Evolutionary conservation across 169 alveolate species (phyloP), one percentile per base, ranked within the genome.

Genomic region (Theileria annulata): DNA sequence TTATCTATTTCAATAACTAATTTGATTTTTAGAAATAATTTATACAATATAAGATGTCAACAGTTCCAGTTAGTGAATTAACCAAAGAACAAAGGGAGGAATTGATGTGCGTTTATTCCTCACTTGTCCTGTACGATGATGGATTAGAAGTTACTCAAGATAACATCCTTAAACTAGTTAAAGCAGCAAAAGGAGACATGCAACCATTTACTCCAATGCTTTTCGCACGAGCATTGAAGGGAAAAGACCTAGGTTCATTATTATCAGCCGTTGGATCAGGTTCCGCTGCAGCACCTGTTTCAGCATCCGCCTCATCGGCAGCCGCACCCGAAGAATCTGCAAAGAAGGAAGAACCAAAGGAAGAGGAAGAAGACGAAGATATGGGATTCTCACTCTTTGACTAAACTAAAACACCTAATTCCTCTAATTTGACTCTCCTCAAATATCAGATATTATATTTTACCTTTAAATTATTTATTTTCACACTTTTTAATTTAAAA

Each of bases 101-200:
- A 91, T 94, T 96, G 87, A 90, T 95, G 88, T 96, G 99, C 95
- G 95, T 96, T 69, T 96, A 96, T 86, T 96, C 99, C 17, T 95
- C 98, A 21, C 93, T 96, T 59, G 91, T 96, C 84, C 89, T 95
- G 60, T 93, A 91, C 80, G 99, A 96, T 71, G 98, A 94, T 71
- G 96, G 94, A 31, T 76, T 92, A 72, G 98, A 95, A 21, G 95
- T 95, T 54, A 94, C 97, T 47, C 96, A 95, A 64, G 97, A 95
- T 37, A 92, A 93, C 92, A 87, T 94, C 73, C 77, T 90, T 71
- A 95, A 93, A 79, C 93, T 96, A 37, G 88, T 96, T 74, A 87
- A 93, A 79, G 95, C 97, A 5, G 92, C 97, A 47, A 95, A 96
- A 54, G 94, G 90, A 74, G 90, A 91, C 71, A 97, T 95, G 48